phyloP scores from a whole-genome alignment of 257 asterid species.

The Solanum gracilifrons region DNA sequence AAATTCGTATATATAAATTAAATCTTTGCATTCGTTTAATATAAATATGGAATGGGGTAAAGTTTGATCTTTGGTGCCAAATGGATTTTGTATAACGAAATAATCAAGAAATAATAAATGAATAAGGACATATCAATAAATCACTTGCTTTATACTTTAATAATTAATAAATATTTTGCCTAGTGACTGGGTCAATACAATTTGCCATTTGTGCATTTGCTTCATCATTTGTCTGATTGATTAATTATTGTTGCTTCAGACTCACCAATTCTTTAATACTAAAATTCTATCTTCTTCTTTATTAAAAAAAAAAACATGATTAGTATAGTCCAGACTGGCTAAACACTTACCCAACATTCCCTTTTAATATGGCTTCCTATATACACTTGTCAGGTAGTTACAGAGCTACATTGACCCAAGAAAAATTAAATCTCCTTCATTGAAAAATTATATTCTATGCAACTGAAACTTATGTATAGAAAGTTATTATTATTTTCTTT shows the following conservation, averaged over 20 bases:
- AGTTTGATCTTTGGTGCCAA: not conserved
- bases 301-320: not conserved
- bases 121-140: not conserved
- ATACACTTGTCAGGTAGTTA: not conserved
- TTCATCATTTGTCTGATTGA: not conserved
- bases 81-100: not conserved
- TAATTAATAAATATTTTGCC: not conserved
- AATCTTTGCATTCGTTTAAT: not conserved
- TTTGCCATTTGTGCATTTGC: not conserved
- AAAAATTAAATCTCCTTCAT: not conserved
- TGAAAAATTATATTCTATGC: not conserved
- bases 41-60: not conserved
- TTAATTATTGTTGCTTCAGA: not conserved
- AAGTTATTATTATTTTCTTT: no score
- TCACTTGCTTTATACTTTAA: not conserved
- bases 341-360: not conserved
- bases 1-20: not conserved
- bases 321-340: not conserved
- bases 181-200: not conserved
- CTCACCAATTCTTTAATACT: not conserved
- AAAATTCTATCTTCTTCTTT: not conserved
- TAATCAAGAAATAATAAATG: not conserved
- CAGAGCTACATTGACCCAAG: not conserved
- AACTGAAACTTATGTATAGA: no score
- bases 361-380: not conserved